Base-by-base conservation (phyloP, 2,329 filamentous ascomycete species). In the Verticillium klebahnii region DNA sequence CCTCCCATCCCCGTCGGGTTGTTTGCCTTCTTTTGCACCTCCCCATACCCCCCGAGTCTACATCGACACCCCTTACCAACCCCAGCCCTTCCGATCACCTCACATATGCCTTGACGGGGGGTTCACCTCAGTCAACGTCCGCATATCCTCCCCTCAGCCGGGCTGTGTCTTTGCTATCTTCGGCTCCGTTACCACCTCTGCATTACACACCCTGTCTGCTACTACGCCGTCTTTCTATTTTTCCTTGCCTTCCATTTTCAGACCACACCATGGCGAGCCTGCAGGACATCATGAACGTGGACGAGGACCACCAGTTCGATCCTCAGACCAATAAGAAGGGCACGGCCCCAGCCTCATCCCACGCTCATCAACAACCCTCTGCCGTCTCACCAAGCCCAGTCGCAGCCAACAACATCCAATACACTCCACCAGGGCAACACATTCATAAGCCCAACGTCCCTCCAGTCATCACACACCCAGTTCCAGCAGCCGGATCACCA, bases 201-300 rank as follows among this genome's bases (percentile, higher is more conserved):
- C 63, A 52, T 39, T 45, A 59, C 56, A 55, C 55, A 54, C 58
- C 60, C 56, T 61, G 52, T 56, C 39, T 50, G 39, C 58, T 45
- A 61, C 60, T 57, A 60, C 40, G 40, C 62, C 63, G 52, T 32
- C 52, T 56, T 56, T 60, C 54, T 63, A 59, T 57, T 50, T 40
- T 58, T 58, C 58, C 57, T 39, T 62, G 58, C 58, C 73, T 74
- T 77, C 75, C 75, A 74, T 69, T 74, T 77, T 72, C 73, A 76
- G 73, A 65, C 69, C 72, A 67, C 72, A 73, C 72, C 74, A 85
- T 85, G 82, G 77, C 81, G 67, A 83, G 80, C 70, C 77, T 85
- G 66, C 79, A 78, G 69, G 82, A 82, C 69, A 85, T 85, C 71
- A 84, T 85, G 79, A 83, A 85, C 71, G 75, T 77, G 69, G 79